phyloP scores from a whole-genome alignment of 2,329 filamentous ascomycete genomes.

The Epichloe sylvatica region DNA sequence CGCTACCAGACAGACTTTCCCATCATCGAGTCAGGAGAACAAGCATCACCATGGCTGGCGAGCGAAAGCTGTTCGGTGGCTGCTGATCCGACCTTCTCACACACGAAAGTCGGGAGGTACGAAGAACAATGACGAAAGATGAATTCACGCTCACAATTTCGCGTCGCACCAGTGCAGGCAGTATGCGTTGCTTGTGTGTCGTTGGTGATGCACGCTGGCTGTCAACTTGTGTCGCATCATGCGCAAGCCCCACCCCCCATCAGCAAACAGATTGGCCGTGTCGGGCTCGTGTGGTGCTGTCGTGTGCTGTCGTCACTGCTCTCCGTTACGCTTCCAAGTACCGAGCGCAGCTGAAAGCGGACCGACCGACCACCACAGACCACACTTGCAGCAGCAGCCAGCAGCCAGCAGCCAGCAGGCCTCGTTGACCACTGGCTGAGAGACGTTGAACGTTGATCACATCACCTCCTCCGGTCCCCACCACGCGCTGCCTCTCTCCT shows the following conservation, averaged over 20 bases:
- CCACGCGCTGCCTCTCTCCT: slow-evolving; percentile 4
- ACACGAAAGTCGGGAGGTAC: neutral
- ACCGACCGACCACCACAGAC: neutral
- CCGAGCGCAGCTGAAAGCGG: too few species aligned
- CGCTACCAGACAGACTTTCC: neutral
- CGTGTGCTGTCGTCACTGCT: neutral
- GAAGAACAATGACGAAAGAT: neutral
- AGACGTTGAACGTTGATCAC: neutral
- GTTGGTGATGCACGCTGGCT: neutral
- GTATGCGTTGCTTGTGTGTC: neutral
- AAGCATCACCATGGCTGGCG: neutral
- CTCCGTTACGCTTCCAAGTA: too few species aligned
- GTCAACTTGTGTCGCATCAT: neutral
- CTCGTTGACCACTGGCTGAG: neutral
- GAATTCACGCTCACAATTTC: neutral
- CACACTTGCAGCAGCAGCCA: neutral
- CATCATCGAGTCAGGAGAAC: neutral
- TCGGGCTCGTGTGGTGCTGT: neutral
- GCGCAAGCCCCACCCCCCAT: neutral
- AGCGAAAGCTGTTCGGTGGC: neutral
- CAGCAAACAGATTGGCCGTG: neutral
- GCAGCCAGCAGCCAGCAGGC: neutral
- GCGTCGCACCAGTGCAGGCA: neutral
- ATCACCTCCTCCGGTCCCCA: neutral
- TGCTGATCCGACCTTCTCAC: neutral